Conservation (phyloP, 1,284 basidiomycete genomes). For the Xerocomus minutiporus region DNA sequence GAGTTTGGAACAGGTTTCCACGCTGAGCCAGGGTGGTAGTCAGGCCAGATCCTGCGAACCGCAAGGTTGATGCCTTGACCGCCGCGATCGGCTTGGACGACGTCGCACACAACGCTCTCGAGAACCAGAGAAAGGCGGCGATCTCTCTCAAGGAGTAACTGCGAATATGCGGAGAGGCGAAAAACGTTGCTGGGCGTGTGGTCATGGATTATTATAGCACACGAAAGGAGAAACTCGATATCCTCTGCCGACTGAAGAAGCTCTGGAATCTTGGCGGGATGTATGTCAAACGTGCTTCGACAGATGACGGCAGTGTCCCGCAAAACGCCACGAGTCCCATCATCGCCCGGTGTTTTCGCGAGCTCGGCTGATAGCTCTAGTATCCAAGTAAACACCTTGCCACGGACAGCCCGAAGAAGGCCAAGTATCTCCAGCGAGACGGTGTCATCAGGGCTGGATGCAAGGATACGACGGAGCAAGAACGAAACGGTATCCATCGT, state of each 20-base stretch:
- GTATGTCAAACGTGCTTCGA: not conserved
- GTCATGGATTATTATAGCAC: not conserved
- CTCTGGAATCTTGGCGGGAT: not conserved
- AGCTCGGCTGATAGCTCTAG: not conserved
- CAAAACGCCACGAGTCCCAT: not conserved
- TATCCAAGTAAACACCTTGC: not conserved
- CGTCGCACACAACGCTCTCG: not conserved
- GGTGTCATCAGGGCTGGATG: not conserved
- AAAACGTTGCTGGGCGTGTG: not conserved
- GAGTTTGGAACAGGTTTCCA: conserved; percentile 35
- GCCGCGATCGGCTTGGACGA: not conserved
- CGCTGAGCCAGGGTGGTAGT: conserved; percentile 25
- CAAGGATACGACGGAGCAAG: not conserved
- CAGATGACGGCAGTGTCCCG: not conserved
- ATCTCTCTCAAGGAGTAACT: not conserved
- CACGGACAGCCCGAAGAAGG: not conserved
- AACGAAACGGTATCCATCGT: not conserved
- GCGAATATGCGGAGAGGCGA: not conserved
- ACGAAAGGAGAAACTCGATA: not conserved
- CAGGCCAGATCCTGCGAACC: conserved; percentile 35
- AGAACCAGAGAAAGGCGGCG: not conserved
- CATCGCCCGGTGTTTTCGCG: not conserved
- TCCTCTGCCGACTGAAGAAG: not conserved
- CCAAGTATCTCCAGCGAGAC: not conserved
- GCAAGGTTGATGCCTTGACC: conserved; percentile 33